Evolutionary conservation across 2,329 filamentous ascomycete species (phyloP).

Genomic region (Fusarium sp.): DNA sequence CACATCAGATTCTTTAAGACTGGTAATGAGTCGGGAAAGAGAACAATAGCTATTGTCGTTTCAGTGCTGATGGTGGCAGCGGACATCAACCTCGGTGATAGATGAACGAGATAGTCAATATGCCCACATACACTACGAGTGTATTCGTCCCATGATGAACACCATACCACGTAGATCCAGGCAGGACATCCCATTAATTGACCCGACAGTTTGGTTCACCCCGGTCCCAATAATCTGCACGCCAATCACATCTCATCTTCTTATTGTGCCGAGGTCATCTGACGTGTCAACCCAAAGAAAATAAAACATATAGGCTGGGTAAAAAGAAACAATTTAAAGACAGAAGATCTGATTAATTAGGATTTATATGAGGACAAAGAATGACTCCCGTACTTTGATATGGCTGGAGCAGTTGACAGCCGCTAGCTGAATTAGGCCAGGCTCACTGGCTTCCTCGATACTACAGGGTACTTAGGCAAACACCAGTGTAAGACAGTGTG

Average conservation of each 20-base stretch:
- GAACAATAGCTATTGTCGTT: background rate
- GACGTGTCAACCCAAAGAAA: background rate
- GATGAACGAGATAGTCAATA: too few relatives aligned
- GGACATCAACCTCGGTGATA: background rate
- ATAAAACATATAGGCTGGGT: too few relatives aligned
- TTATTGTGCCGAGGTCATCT: background rate
- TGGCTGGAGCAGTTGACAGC: too few relatives aligned
- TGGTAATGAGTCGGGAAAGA: background rate
- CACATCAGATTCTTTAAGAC: background rate
- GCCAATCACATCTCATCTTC: background rate
- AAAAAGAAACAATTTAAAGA: background rate
- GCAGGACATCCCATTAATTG: background rate
- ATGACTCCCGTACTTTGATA: background rate
- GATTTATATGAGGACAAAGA: background rate
- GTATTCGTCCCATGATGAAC: background rate
- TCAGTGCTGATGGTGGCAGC: background rate
- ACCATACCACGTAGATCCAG: background rate
- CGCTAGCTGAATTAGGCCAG: background rate
- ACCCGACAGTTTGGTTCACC: background rate
- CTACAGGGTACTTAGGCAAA: too few relatives aligned
- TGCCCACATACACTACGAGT: too few relatives aligned
- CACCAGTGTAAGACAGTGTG: background rate
- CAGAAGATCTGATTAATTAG: background rate
- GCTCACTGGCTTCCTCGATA: too few relatives aligned
- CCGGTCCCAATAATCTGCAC: background rate